Base-by-base conservation (phyloP, 257 asterid genomes). In the Solanum chiquidenum region DNA sequence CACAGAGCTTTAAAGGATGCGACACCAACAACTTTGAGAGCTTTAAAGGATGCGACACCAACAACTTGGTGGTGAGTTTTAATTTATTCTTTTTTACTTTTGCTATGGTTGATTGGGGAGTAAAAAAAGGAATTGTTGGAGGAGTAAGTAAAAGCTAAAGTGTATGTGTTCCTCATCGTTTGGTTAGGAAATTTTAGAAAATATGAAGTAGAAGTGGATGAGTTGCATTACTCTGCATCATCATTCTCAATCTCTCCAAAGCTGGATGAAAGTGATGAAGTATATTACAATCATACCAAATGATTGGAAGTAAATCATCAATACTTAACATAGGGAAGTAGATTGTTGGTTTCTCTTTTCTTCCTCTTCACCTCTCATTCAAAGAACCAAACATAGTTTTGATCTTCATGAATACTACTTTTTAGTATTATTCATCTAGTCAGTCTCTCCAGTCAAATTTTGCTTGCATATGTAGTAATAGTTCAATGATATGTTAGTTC, bases 11-110 rank as follows among this genome's bases (percentile, higher is more conserved):
- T 91, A 90, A 91, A 90, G 92, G 92, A 80, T 89, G 93, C 76
- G 86, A 92, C 72, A 86, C 92, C 88, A 93, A 91, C 93, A 94
- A 91, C 89, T 85, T 97, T 49, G 60, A 88, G 93, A 86, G 84
- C 87, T 95, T 95, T 91, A 90, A 92, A 90, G 92, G 92, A 80
- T 89, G 93, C 83, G 86, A 92, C 75, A 86, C 92, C 88, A 93
- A 91, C 93, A 94, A 91, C 89, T 85, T 97, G 93, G 90, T 46
- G 92, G 99, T 97, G 85, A 9, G 91, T 88, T 86, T 79, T 25
- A 23, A 60, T 27, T 38, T 46, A 38, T 58, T 74, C 49, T 60
- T 84, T 87, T 23, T 55, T 23, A 71, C 76, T 75, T 69, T 55
- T 38, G 58, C 25, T 52, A 74, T 40, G 83, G 74, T 60, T 46